Evolutionary conservation across 805 yeast species (phyloP), one percentile per base, ranked within the genome.

Genomic region (Wickerhamomyces canadensis): DNA sequence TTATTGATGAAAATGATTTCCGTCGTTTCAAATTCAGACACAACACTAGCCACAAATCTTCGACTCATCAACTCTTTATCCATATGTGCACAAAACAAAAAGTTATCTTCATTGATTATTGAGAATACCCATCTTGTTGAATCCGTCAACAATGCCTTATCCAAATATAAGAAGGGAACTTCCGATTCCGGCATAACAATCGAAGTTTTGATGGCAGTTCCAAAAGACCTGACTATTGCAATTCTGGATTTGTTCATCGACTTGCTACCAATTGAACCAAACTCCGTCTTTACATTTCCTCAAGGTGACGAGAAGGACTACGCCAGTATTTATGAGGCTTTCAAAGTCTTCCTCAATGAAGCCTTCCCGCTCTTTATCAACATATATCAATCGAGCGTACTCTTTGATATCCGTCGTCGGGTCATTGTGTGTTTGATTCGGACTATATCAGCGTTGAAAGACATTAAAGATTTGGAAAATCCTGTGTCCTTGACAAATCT

Each of bases 301-400:
- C 44, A 57, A 15, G 39, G 42, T 11, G 27, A 47, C 22, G 40
- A 47, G 12, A 48, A 45, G 28, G 51, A 49, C 18, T 47, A 50
- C 33, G 45, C 51, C 9, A 48, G 52, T 2, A 47, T 58, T 10
- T 48, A 43, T 2, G 52, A 44, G 4, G 52, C 54, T 23, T 51
- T 58, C 23, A 40, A 50, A 16, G 23, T 37, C 2, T 75, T 81
- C 51, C 62, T 72, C 6, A 60, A 60, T 31, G 64, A 66, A 8
- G 52, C 78, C 4, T 72, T 79, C 54, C 69, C 75, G 1, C 46
- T 79, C 4, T 51, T 86, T 36, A 56, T 83, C 10, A 77, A 74
- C 42, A 70, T 84, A 8, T 86, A 80, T 49, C 78, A 83, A 25
- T 78, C 91, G 3, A 72, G 91, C 0, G 80, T 84, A 52, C 86